Base-by-base conservation (phyloP, 1,139 yeast genomes). In the Suhomyces bokatorum region DNA sequence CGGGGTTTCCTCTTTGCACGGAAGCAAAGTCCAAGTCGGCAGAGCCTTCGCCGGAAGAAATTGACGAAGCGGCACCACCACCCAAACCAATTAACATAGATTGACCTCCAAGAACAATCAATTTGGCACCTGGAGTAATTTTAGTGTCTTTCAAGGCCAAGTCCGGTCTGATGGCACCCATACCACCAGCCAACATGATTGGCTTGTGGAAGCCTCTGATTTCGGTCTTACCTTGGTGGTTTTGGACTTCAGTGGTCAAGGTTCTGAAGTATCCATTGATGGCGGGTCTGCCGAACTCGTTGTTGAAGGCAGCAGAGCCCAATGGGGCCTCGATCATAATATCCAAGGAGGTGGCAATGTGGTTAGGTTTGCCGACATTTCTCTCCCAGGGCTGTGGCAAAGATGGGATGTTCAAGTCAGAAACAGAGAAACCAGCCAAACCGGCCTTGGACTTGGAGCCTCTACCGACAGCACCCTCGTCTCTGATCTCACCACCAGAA, bases 401-500 rank as follows among this genome's bases (percentile, higher is more conserved):
- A 26, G 75, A 81, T 38, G 99, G 99, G 56, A 95, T 91, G 53
- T 82, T 76, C 63, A 95, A 78, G 67, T 95, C 99, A 37, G 96
- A 85, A 14, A 90, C 97, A 8, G 96, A 80, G 67, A 83, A 95
- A 6, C 99, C 99, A 43, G 96, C 78, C 53, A 95, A 77, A 44
- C 99, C 99, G 59, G 98, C 96, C 69, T 93, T 93, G 35, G 98
- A 83, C 67, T 89, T 88, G 22, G 99, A 93, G 42, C 99, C 99
- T 66, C 97, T 82, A 52, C 99, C 99, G 16, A 93, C 97, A 26
- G 99, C 99, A 70, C 98, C 99, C 72, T 95, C 99, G 67, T 95
- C 99, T 77, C 99, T 87, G 59, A 95, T 95, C 70, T 95, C 99
- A 72, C 99, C 99, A 66, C 99, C 99, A 16, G 99, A 91, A 53